Conservation (phyloP, 2,329 filamentous ascomycete species). For the Aspergillus brasiliensis region DNA sequence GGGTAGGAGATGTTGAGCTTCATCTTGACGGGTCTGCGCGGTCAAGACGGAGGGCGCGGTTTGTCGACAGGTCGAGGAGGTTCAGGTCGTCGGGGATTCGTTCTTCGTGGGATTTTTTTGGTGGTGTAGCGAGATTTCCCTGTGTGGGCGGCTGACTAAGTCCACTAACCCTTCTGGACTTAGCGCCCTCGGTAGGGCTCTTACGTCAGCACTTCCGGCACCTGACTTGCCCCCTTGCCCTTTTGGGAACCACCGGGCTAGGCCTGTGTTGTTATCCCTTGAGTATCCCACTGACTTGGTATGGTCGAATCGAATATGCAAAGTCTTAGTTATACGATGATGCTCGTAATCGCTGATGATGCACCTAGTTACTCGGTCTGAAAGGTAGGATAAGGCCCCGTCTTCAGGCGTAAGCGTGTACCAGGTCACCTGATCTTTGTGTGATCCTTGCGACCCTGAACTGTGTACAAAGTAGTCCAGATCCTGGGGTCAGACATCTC, state of each 20-base stretch:
- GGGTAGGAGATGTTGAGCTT: conserved; percentile 85
- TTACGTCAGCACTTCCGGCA: conserved; percentile 24
- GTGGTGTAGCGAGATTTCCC: conserved; percentile 44
- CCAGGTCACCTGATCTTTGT: no score
- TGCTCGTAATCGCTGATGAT: no score
- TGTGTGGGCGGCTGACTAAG: conserved; percentile 44
- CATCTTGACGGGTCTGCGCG: conserved; percentile 62
- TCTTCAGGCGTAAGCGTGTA: no score
- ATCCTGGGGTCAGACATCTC: no score
- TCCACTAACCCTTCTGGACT: conserved; percentile 30
- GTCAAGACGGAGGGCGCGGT: conserved; percentile 50
- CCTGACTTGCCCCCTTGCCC: not conserved
- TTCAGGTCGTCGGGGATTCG: conserved; percentile 40
- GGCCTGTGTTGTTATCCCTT: not conserved
- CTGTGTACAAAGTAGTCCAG: no score
- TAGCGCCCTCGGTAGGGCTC: conserved; percentile 27
- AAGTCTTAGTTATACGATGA: not conserved
- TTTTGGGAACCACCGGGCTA: not conserved
- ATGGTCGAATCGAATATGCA: not conserved
- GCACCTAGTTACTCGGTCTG: no score
- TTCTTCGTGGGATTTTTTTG: conserved; percentile 43
- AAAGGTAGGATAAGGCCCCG: no score
- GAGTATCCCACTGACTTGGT: not conserved
- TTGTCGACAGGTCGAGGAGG: conserved; percentile 44
- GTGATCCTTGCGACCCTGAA: no score